Conservation (phyloP, 768 basidiomycete species). For the Termitomyces sp. region DNA sequence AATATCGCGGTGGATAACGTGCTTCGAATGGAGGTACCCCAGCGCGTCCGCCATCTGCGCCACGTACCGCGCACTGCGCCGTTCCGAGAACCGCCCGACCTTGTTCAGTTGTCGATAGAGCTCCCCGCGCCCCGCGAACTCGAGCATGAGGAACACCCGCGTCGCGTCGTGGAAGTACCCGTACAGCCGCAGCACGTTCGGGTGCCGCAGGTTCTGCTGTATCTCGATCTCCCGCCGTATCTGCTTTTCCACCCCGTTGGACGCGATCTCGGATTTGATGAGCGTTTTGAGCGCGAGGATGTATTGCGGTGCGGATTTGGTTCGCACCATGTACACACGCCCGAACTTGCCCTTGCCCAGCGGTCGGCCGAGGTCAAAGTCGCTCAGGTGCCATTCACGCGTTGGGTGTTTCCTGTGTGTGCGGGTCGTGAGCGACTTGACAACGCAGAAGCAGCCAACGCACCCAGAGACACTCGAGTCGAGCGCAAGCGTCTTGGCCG, state of each 20-base stretch:
- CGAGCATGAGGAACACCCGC: slow-evolving; percentile 96
- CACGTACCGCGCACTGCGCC: slow-evolving; percentile 83
- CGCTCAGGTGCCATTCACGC: slow-evolving; percentile 77
- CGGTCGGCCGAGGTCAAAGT: slow-evolving; percentile 92
- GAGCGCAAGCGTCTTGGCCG: slow-evolving; percentile 75
- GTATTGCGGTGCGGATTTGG: slow-evolving; percentile 80
- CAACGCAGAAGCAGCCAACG: background rate
- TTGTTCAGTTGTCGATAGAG: slow-evolving; percentile 93
- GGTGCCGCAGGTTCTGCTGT: slow-evolving; percentile 92
- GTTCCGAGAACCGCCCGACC: slow-evolving; percentile 81
- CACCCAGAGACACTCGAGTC: slow-evolving; percentile 75
- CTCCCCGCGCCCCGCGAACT: slow-evolving; percentile 96
- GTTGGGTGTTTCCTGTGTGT: slow-evolving; percentile 62
- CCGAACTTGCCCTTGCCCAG: slow-evolving; percentile 99
- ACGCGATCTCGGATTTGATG: slow-evolving; percentile 93
- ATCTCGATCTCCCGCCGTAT: slow-evolving; percentile 97
- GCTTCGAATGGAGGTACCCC: slow-evolving; percentile 89
- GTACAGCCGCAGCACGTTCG: slow-evolving; percentile 89
- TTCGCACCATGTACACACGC: slow-evolving; percentile 96
- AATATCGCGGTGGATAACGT: slow-evolving; percentile 98
- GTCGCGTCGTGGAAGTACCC: slow-evolving; percentile 98
- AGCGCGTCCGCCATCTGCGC: slow-evolving; percentile 98
- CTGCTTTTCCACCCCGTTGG: slow-evolving; percentile 91
- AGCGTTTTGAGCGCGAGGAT: slow-evolving; percentile 96
- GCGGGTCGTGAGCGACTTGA: background rate